phyloP scores from a whole-genome alignment of 2,329 filamentous ascomycete genomes.

The Didymella pomorum region DNA sequence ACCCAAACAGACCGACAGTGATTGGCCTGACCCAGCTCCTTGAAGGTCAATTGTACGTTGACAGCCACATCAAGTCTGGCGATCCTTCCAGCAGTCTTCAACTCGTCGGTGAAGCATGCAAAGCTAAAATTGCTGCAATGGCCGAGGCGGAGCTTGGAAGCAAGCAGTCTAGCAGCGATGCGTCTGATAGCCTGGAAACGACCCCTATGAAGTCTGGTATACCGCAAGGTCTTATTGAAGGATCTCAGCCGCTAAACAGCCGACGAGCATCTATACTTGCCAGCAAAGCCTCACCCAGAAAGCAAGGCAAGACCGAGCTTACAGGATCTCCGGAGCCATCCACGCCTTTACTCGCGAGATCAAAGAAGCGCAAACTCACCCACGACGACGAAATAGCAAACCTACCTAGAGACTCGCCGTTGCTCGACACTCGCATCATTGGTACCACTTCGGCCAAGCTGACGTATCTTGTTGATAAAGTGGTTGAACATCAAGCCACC shows the following conservation, averaged over 20 bases:
- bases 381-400: constrained; percentile 39
- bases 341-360: constrained; percentile 25
- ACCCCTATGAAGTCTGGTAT: constrained; percentile 48
- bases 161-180: constrained; percentile 14
- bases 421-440: constrained; percentile 69
- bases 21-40: constrained; percentile 66
- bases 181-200: constrained; percentile 14
- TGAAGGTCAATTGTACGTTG: constrained; percentile 64
- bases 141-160: constrained; percentile 32
- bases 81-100: constrained; percentile 39
- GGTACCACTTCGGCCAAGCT: constrained; percentile 88
- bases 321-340: neutral
- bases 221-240: constrained; percentile 51
- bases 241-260: constrained; percentile 46
- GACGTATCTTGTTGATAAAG: constrained; percentile 80
- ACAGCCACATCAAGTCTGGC: constrained; percentile 41
- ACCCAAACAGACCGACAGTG: constrained; percentile 58
- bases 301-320: constrained; percentile 17
- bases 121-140: constrained; percentile 36
- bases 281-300: constrained; percentile 34
- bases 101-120: constrained; percentile 39
- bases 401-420: constrained; percentile 57
- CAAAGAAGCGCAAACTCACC: constrained; percentile 46
- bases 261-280: constrained; percentile 31
- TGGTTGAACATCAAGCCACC: constrained; percentile 69